A percentile compares a stretch with the other conserved stretches of the same genome.
Conservation (phyloP, 495 filamentous ascomycete genomes). For the Xylaria flabelliformis region DNA sequence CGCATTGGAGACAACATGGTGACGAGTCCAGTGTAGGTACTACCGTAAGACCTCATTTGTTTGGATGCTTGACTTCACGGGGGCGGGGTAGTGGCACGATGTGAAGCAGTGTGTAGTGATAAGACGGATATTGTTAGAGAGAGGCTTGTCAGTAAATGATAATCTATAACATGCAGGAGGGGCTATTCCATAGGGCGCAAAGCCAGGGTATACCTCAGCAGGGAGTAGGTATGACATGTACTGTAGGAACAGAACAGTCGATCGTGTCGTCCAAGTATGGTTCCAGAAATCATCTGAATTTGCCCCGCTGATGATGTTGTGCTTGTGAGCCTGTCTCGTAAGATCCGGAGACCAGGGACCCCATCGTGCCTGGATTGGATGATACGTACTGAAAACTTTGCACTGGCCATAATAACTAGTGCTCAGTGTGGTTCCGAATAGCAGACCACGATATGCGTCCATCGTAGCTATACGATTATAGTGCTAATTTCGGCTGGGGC, state of each 20-base stretch:
- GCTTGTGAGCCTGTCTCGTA: constrained; percentile 9
- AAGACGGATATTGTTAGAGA: background rate
- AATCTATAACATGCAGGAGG: background rate
- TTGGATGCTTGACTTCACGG: background rate
- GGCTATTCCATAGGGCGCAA: background rate
- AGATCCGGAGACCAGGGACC: background rate
- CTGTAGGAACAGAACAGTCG: background rate
- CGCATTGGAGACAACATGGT: background rate
- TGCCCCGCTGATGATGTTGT: constrained; percentile 17
- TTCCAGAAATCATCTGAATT: background rate
- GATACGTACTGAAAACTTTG: constrained; percentile 15
- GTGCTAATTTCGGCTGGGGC: background rate
- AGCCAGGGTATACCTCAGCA: background rate
- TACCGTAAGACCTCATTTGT: background rate
- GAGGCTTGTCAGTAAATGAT: background rate
- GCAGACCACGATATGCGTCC: background rate
- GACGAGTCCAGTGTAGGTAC: background rate
- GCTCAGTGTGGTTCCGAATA: background rate
- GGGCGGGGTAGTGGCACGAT: background rate
- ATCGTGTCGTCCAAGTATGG: background rate
- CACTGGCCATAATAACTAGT: constrained; percentile 5
- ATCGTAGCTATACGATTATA: background rate
- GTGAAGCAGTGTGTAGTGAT: background rate
- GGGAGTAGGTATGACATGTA: background rate
- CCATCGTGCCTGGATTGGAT: constrained; percentile 5